phyloP scores from a whole-genome alignment of 768 basidiomycete genomes.

The Sporobolomyces phaffii region DNA sequence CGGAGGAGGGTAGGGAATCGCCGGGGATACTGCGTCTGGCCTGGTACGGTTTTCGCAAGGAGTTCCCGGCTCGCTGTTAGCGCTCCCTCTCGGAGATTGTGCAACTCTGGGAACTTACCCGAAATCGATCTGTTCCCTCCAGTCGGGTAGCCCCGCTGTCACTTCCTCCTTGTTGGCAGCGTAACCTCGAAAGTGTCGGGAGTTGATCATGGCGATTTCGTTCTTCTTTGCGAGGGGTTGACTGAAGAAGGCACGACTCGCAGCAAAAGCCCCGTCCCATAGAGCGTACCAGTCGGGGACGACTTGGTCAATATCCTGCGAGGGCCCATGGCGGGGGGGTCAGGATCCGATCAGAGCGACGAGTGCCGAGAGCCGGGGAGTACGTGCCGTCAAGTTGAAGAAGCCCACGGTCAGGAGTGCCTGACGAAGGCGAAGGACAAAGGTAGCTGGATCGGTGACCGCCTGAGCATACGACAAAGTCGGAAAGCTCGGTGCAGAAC shows the following conservation, averaged over 20 bases:
- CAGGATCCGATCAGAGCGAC: background rate
- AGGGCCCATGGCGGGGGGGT: too few relatives aligned
- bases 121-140: slow-evolving; percentile 31
- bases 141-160: slow-evolving; percentile 11
- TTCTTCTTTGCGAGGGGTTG: background rate
- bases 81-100: background rate
- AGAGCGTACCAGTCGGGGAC: background rate
- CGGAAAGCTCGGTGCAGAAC: too few relatives aligned
- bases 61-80: background rate
- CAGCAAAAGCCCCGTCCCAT: slow-evolving; percentile 10
- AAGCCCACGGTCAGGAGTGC: slow-evolving; percentile 26
- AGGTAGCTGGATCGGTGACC: background rate
- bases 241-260: slow-evolving; percentile 12
- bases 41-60: too few relatives aligned
- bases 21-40: too few relatives aligned
- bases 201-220: slow-evolving; percentile 1
- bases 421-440: slow-evolving; percentile 13
- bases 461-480: slow-evolving; percentile 18
- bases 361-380: too few relatives aligned
- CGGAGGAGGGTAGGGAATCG: slow-evolving; percentile 7
- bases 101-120: slow-evolving; percentile 12
- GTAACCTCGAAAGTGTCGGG: slow-evolving; percentile 24
- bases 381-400: too few relatives aligned
- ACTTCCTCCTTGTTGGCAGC: slow-evolving; percentile 12
- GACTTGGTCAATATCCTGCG: slow-evolving; percentile 8